phyloP scores from a whole-genome alignment of 129 eudicot species.

The Chrysanthemum seticuspe region DNA sequence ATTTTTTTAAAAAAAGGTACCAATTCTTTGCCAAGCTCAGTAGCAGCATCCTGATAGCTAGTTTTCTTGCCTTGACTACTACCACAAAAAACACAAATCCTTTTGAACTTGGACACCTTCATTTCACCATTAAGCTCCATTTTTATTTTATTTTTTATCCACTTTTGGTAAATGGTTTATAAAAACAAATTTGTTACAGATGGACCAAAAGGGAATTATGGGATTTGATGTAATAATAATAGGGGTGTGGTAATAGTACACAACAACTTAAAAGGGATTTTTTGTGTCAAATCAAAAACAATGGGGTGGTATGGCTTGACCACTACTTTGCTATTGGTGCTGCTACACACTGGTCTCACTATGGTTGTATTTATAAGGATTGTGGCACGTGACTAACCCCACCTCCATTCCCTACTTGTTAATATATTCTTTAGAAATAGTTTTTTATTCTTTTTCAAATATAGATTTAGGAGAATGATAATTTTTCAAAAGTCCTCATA shows the following conservation, averaged over 20 bases:
- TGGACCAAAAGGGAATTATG: constrained; percentile 17
- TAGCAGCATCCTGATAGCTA: constrained; percentile 95
- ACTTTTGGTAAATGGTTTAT: constrained; percentile 20
- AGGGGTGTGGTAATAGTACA: constrained; percentile 3
- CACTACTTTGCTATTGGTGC: constrained; percentile 31
- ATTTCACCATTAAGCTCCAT: constrained; percentile 70
- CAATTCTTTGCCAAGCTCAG: constrained; percentile 93
- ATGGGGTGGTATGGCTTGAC: constrained; percentile 30
- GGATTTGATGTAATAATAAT: constrained; percentile 28
- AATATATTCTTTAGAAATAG: constrained; percentile 4
- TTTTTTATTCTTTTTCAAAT: background rate
- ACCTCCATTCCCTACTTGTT: constrained; percentile 35
- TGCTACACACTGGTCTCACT: constrained; percentile 15
- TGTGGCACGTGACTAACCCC: constrained; percentile 50
- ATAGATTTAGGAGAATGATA: no score
- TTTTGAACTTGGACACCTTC: constrained; percentile 66
- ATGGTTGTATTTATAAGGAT: constrained; percentile 42
- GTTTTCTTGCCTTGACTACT: constrained; percentile 91
- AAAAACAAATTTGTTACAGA: constrained; percentile 12
- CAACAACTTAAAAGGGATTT: constrained; percentile 30
- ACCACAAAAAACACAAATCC: constrained; percentile 97
- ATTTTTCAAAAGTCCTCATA: no score
- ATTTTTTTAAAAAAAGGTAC: constrained; percentile 27
- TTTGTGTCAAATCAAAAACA: constrained; percentile 37
- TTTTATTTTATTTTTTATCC: constrained; percentile 25